Base-by-base conservation (phyloP, 345 rosid species). In the Lenwebbia sp. region DNA sequence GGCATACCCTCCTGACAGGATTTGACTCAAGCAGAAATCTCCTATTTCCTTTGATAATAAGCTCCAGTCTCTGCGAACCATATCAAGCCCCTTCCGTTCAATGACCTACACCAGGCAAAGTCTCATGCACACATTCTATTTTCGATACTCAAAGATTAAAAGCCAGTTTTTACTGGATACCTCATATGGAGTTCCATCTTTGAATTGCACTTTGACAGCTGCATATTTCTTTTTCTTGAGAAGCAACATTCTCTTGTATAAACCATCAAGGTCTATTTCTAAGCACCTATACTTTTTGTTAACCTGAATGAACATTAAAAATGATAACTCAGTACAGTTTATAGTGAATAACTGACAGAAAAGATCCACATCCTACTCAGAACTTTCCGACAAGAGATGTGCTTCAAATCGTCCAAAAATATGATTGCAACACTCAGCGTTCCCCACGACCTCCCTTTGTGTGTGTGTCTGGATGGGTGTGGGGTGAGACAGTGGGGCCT, bases 1-100 rank as follows among this genome's bases (percentile, higher is more conserved):
- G 57, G 84, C 90, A 90, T 90, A 96, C 99, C 98, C 95, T 92
- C 97, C 99, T n/a, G 94, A 94, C 90, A 97, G 90, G 87, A 97
- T 97, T 91, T 95, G 95, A 87, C 91, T 86, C 60, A 97, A 90
- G 90, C 99, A 96, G 88, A 92, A 93, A 89, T 96, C 98, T 88
- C 99, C 99, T 87, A 93, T 86, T 90, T 96, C 98, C 93, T 97
- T 97, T 86, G 99, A 92, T 58, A 97, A 91, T 92, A 96, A 90
- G 88, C 99, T 97, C 99, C 99, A 97, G 88, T 96, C 99, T 87
- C 99, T 95, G 84, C 99, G 96, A 92, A 97, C 99, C 99, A 95
- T 96, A 92, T 97, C 99, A 87, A 97, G 96, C 85, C 99, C 99
- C 90, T 97, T 97, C 76, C 98, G 95, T 89, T 97, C 99, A 90